Evolutionary conservation across 2,329 filamentous ascomycete genomes (phyloP), one percentile per base, ranked within the genome.

Genomic region (Ophiostoma australiae): DNA sequence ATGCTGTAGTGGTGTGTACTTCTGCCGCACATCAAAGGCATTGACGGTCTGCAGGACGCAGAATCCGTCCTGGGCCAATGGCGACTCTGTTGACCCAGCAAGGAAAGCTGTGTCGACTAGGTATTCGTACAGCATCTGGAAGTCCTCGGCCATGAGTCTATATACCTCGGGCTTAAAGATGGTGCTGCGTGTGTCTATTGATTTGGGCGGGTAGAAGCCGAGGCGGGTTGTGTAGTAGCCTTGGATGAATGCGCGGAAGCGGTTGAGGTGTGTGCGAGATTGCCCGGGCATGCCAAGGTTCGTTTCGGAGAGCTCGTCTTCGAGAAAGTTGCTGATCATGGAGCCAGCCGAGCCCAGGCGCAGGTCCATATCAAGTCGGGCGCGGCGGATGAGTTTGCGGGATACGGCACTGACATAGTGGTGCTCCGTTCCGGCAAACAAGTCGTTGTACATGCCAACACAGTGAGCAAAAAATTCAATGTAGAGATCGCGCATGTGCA

Each of bases 381-480:
- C 85, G 66, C 85, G 83, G 20, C 85, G 87, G 39, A 94, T 86
- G 7, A 92, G 82, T n/a, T 86, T 86, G 73, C 87, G 87, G 1
- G 90, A 89, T 1, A 83, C 80, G 10, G 83, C 77, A 37, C 82
- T 84, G 11, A 87, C 78, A 63, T 80, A 78, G 86, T 87, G 81
- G 73, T 88, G 91, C 73, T 91, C 90, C 1, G 84, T 77, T 74
- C 84, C 86, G 6, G 80, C 76, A 58, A 83, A 81, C 5, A 94
- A 73, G 35, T 82, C 81, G 27, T 90, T 86, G 72, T 85, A 86
- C 91, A 94, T 93, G 63, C 91, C 92, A 48, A 90, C 89, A 76
- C 91, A 93, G 76, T 95, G 92, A 17, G 86, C 84, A 78, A 94
- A 93, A 0, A 91, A 89, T 76, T 91, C 86, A 13, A 89, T 84